These are phyloP conservation scores for Prinsepia uniflora DNA, from an alignment of 306 rosid species.

Conservation along the genomic window DNA sequence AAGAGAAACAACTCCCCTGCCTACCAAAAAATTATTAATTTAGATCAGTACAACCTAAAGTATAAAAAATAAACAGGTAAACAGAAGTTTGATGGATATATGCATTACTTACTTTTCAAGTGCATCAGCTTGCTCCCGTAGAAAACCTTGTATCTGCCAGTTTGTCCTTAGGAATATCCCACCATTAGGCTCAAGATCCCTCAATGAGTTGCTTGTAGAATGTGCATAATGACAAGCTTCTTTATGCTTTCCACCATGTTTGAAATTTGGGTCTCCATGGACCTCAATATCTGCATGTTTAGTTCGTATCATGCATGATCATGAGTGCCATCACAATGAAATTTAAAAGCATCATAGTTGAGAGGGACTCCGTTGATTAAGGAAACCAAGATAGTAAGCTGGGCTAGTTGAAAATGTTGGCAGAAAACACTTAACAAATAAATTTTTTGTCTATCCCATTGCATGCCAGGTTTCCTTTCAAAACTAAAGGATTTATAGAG, in stretches of 20 bases:
- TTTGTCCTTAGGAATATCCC: conserved; percentile 70
- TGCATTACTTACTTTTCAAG: conserved; percentile 61
- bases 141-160: conserved; percentile 91
- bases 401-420: not conserved
- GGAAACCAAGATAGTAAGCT: not conserved
- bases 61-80: conserved; percentile 1
- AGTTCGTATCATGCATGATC: conserved; percentile 19
- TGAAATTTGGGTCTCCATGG: conserved; percentile 46
- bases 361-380: not conserved
- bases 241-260: conserved; percentile 48
- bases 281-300: conserved; percentile 58
- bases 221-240: conserved; percentile 53
- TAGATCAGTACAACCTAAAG: conserved; percentile 23
- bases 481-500: not conserved
- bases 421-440: not conserved
- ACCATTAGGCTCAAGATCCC: conserved; percentile 49
- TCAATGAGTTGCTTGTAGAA: conserved; percentile 40
- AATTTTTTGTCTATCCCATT: not conserved
- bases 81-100: not conserved
- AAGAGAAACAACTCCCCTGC: conserved; percentile 62
- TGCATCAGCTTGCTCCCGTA: conserved; percentile 87
- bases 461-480: not conserved
- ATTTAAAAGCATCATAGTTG: conserved; percentile 14
- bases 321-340: conserved; percentile 13
- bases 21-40: conserved; percentile 39